Evolutionary conservation across 2,329 filamentous ascomycete genomes (phyloP).

Genomic region (Aspergillus sojae): DNA sequence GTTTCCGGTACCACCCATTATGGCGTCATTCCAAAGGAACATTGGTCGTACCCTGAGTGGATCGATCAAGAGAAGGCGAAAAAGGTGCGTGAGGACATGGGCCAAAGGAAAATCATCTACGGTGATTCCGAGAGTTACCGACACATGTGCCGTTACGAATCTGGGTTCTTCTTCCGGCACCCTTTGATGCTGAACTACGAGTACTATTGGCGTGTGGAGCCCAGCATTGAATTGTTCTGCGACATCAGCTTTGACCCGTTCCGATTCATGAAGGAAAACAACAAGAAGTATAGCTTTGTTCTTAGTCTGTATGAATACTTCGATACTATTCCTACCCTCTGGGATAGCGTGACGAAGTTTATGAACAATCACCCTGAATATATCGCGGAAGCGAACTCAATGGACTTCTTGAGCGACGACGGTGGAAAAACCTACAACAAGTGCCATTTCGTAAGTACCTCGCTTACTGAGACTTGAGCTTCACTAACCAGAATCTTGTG

Average conservation of each 20-base stretch:
- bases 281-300: conserved; percentile 98
- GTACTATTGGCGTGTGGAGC: conserved; percentile 99
- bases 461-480: not conserved
- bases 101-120: conserved; percentile 93
- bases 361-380: conserved; percentile 89
- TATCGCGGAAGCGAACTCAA: conserved; percentile 78
- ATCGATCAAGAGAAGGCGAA: conserved; percentile 94
- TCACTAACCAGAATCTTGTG: conserved; percentile 20
- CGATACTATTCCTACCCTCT: conserved; percentile 93
- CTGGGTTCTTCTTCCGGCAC: conserved; percentile 98
- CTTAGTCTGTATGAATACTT: conserved; percentile 95
- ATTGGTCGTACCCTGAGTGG: conserved; percentile 96
- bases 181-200: conserved; percentile 93
- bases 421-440: conserved; percentile 91
- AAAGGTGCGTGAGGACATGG: conserved; percentile 93
- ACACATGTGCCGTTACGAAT: conserved; percentile 99
- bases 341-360: conserved; percentile 94
- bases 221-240: conserved; percentile 93
- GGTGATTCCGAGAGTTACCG: conserved; percentile 95
- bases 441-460: conserved; percentile 83
- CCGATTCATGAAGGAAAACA: conserved; percentile 91
- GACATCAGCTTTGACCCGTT: conserved; percentile 96
- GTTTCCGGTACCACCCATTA: conserved; percentile 94
- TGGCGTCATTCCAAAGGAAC: conserved; percentile 83
- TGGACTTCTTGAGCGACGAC: conserved; percentile 91